Base-by-base conservation (phyloP, 1,139 yeast genomes). In the Yamadazyma diddensiae region DNA sequence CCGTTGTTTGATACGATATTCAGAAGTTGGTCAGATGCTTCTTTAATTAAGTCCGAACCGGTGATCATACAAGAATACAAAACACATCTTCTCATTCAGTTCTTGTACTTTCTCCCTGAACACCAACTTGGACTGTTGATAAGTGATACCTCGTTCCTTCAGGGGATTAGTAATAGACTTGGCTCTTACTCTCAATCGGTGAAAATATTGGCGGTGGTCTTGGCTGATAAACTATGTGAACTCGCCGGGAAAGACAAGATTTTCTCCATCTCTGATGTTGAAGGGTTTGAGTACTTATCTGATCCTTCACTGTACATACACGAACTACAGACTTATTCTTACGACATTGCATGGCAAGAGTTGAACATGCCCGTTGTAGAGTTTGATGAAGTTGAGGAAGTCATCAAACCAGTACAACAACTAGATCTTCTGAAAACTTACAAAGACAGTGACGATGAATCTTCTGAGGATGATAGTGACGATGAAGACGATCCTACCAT, bases 401-500 rank as follows among this genome's bases (percentile, higher is more conserved):
- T 28, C 34, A 33, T 11, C 6, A 25, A 24, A 12, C 7, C 29
- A 6, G 23, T 33, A 6, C 23, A 22, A 7, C 30, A 34, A 6
- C 29, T 41, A 9, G 36, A 34, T n/a, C 44, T 43, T 24, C 16
- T 30, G 3, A 31, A 32, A 11, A 30, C 43, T 7, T 38, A 33
- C 23, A 36, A 34, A 21, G 45, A 41, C 21, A 50, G 53, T 0
- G 73, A 66, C 34, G 44, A 42, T 26, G 45, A 42, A 12, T 34
- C 42, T 12, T 29, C 36, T 3, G 35, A 29, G 3, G 77, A 70
- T 23, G 77, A 70, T 23, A 76, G 70, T 35, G 64, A 71, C n/a
- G 35, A 32, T 20, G 81, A 74, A 34, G 70, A 65, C 15, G 82
- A 76, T 34, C 75, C 73, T 1, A 57, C 72, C 2, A 40, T 65